Conservation (phyloP, 1,284 basidiomycete species). For the Vanrija pseudolonga region DNA sequence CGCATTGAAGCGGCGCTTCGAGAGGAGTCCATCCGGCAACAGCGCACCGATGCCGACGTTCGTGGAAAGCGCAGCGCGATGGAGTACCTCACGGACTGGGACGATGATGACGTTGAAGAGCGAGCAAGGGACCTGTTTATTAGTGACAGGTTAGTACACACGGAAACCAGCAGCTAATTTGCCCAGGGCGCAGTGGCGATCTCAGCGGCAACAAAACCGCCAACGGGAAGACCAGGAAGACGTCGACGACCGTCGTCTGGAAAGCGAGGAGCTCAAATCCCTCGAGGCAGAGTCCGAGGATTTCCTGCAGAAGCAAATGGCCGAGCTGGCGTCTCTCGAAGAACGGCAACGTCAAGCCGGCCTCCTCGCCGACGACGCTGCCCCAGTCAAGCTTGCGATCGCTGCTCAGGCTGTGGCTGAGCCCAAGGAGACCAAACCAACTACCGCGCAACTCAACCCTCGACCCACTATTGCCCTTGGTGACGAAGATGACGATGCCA, state of each 20-base stretch:
- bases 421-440: conserved; percentile 46
- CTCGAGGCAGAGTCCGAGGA: conserved; percentile 79
- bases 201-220: conserved; percentile 62
- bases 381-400: conserved; percentile 76
- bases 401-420: conserved; percentile 30
- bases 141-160: conserved; percentile 63
- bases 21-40: conserved; percentile 65
- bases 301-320: conserved; percentile 83
- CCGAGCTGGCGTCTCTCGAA: conserved; percentile 79
- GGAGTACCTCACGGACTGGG: conserved; percentile 71
- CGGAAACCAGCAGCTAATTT: not conserved
- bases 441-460: conserved; percentile 30
- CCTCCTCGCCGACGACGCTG: conserved; percentile 81
- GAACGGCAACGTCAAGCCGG: conserved; percentile 83
- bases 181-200: conserved; percentile 67
- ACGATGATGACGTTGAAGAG: conserved; percentile 81
- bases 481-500: conserved; percentile 77
- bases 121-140: conserved; percentile 63
- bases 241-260: conserved; percentile 70
- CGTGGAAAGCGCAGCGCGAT: conserved; percentile 67
- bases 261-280: conserved; percentile 77
- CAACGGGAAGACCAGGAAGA: conserved; percentile 73
- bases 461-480: conserved; percentile 56
- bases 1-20: conserved; percentile 71
- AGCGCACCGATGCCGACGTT: conserved; percentile 68